phyloP scores from a whole-genome alignment of 1,284 basidiomycete species.

The Boletellus dicymbophilus region DNA sequence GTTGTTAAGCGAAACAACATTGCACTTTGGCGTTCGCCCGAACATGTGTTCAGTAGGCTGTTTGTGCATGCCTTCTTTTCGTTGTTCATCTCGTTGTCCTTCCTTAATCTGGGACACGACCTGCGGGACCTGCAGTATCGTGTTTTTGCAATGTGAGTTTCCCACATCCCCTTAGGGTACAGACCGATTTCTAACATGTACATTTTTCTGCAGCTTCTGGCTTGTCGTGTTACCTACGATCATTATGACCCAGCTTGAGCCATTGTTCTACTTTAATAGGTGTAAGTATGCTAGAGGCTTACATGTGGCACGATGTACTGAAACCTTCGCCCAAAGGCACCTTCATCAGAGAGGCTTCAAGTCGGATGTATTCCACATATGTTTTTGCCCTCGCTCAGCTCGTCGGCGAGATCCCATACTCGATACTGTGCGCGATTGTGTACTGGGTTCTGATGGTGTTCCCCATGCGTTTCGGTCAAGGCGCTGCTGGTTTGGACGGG shows the following conservation, averaged over 20 bases:
- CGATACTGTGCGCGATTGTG: slow-evolving; percentile 66
- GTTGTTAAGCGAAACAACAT: slow-evolving; percentile 76
- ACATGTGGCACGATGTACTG: neutral
- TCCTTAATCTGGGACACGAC: slow-evolving; percentile 74
- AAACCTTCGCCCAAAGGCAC: slow-evolving; percentile 34
- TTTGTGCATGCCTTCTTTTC: slow-evolving; percentile 80
- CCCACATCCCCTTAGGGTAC: neutral
- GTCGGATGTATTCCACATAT: slow-evolving; percentile 76
- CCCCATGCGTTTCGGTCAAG: slow-evolving; percentile 75
- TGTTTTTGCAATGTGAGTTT: slow-evolving; percentile 71
- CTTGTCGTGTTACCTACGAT: slow-evolving; percentile 72
- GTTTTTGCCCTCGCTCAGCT: slow-evolving; percentile 87
- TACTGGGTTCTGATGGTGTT: slow-evolving; percentile 83
- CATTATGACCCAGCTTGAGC: slow-evolving; percentile 81
- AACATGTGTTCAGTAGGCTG: slow-evolving; percentile 83
- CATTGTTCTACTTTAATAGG: slow-evolving; percentile 84
- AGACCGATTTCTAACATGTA: neutral
- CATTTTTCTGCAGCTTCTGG: slow-evolving; percentile 55
- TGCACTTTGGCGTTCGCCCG: slow-evolving; percentile 81
- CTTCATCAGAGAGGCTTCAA: slow-evolving; percentile 75
- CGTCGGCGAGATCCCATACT: slow-evolving; percentile 82
- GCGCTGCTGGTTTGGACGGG: slow-evolving; percentile 56
- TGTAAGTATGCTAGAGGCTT: slow-evolving; percentile 36
- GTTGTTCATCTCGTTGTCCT: slow-evolving; percentile 81
- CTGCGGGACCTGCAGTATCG: slow-evolving; percentile 81